Evolutionary conservation across 176 grass and related monocot genomes (phyloP), one percentile per base, ranked within the genome.

Genomic region (Melocanna baccifera): DNA sequence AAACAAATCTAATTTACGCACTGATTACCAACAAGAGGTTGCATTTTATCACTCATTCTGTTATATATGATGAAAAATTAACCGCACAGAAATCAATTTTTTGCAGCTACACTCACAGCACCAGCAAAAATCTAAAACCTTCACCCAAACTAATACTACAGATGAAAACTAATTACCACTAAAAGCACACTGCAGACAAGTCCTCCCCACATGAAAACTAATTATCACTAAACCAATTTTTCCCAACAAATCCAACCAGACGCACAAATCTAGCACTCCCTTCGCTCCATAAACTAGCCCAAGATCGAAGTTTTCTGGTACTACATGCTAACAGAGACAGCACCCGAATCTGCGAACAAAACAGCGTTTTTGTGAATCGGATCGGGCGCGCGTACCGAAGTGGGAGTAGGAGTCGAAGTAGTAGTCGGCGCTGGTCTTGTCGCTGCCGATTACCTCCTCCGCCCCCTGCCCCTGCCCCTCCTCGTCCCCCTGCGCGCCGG

Each of bases 371-470:
- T 36, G 14, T 1, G 22, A 85, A 85, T 67, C 61, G 48, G 58
- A 42, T 11, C 6, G 14, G 62, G 69, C 9, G 32, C 30, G 9
- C 65, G 7, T 88, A 92, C 96, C 96, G 68, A 95, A 99, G 89
- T 99, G 96, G 69, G 96, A 99, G 78, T 99, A 99, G 81, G 96
- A 99, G 47, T 99, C 96, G 73, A 99, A 99, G 86, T 99, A 99
- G 85, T 99, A 96, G 80, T 99, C 96, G 59, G 96, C 96, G 86
- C 96, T 99, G 70, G 93, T 99, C 78, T 96, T 92, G 9, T 96
- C 96, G 83, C 47, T 86, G 51, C 94, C 94, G 62, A 97, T 88
- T 2, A 93, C 76, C 82, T 62, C 83, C 48, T 77, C 81, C 59
- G 16, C 78, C 62, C 52, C 67, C 18, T n/a, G n/a, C n/a, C 26